Percentiles rank a stretch among this genome's conserved stretches.
These are phyloP conservation scores for Coemansia sp. DNA, from an alignment of 371 early-diverging fungal genomes.

Conservation along the genomic window DNA sequence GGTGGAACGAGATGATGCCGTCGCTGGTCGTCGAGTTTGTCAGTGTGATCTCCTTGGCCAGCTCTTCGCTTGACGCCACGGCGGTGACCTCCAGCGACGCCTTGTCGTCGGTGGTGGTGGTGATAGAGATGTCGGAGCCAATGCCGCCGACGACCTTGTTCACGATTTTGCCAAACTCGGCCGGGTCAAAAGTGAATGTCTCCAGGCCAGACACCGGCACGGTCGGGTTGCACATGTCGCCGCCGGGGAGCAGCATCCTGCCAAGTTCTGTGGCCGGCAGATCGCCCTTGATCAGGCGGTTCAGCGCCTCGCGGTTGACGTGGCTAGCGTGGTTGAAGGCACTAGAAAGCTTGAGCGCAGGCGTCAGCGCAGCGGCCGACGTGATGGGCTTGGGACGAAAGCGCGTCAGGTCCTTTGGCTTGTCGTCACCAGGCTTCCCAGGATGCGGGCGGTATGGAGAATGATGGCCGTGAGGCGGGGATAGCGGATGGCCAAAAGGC, in stretches of 20 bases:
- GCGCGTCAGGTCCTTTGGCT: not conserved
- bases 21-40: slow-evolving; percentile 20
- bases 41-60: slow-evolving; percentile 39
- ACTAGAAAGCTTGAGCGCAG: not conserved
- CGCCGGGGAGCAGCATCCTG: slow-evolving; percentile 10
- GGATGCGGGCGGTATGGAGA: not conserved
- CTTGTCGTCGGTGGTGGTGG: slow-evolving; percentile 18
- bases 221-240: slow-evolving; percentile 34
- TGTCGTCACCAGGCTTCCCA: not conserved
- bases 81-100: slow-evolving; percentile 35
- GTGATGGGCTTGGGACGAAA: slow-evolving; percentile 12
- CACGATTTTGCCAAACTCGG: slow-evolving; percentile 34
- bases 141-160: slow-evolving; percentile 34
- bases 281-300: slow-evolving; percentile 24
- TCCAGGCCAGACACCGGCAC: slow-evolving; percentile 35
- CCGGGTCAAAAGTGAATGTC: slow-evolving; percentile 18
- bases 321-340: slow-evolving; percentile 1
- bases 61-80: slow-evolving; percentile 35
- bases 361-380: not conserved
- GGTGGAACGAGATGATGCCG: slow-evolving; percentile 32
- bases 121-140: slow-evolving; percentile 37
- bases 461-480: not conserved
- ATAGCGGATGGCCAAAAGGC: not conserved
- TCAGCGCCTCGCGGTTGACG: slow-evolving; percentile 24
- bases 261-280: slow-evolving; percentile 17